These are phyloP conservation scores for Basidioascus undulatus DNA, from an alignment of 768 basidiomycete genomes.

Conservation along the genomic window DNA sequence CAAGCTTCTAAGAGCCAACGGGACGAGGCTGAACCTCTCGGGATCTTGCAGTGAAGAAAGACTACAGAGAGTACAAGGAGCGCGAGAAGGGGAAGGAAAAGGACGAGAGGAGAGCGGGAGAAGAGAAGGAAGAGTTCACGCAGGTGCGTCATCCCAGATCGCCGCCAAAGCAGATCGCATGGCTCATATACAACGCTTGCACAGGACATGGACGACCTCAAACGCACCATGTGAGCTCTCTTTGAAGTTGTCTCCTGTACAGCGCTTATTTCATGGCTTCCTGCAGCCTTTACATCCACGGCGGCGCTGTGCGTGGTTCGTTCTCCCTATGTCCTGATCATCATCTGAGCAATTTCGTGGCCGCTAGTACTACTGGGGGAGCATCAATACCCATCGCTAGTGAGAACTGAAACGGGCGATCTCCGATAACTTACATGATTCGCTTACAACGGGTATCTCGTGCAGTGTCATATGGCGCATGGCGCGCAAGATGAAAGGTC, in stretches of 20 bases:
- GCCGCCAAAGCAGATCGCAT: conserved; percentile 1
- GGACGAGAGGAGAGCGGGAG: background rate
- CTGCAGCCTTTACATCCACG: conserved; percentile 22
- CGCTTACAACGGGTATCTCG: conserved; percentile 34
- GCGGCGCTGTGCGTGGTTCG: conserved; percentile 16
- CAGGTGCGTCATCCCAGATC: no score
- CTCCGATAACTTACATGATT: conserved; percentile 11
- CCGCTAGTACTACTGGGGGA: conserved; percentile 19
- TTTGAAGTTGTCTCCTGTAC: background rate
- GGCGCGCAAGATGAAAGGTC: conserved; percentile 77
- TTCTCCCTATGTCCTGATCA: background rate
- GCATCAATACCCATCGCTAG: conserved; percentile 20
- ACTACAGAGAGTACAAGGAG: conserved; percentile 6
- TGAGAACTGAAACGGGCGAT: conserved; percentile 28
- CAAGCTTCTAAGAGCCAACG: conserved; percentile 14
- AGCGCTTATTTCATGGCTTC: background rate
- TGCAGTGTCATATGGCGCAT: conserved; percentile 48
- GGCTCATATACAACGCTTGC: conserved; percentile 4
- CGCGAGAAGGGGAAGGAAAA: conserved; percentile 10
- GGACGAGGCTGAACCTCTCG: background rate
- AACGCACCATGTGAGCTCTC: no score
- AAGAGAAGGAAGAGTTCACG: background rate
- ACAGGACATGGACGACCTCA: conserved; percentile 20
- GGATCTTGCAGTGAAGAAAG: background rate
- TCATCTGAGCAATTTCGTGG: background rate